Percentiles rank a stretch among this genome's conserved stretches.
These are phyloP conservation scores for Cucurbita maxima DNA, from an alignment of 306 rosid species.

Conservation along the genomic window DNA sequence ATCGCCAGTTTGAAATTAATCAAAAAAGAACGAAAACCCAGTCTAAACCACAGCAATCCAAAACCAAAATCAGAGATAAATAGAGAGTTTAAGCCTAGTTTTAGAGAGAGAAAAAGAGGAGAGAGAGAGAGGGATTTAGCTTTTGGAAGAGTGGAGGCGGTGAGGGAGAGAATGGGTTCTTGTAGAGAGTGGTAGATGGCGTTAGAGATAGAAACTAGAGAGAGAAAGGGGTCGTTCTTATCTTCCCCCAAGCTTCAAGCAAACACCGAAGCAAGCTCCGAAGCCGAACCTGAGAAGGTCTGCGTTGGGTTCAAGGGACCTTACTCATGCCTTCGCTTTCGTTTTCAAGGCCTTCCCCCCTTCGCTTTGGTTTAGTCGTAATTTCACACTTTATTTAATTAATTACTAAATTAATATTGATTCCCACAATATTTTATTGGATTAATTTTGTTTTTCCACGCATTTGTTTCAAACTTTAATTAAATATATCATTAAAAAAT, in stretches of 20 bases:
- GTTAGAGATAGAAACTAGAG: constrained; percentile 18
- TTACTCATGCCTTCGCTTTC: constrained; percentile 32
- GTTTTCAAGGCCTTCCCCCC: constrained; percentile 28
- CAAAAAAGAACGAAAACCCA: not conserved
- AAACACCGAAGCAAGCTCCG: not conserved
- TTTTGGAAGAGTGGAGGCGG: constrained; percentile 25
- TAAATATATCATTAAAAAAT: not conserved
- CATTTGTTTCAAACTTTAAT: not conserved
- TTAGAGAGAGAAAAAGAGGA: not conserved
- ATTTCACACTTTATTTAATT: not conserved
- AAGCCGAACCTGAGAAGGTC: constrained; percentile 17
- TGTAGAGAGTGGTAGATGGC: constrained; percentile 62
- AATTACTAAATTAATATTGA: not conserved
- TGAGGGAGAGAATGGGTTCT: constrained; percentile 60
- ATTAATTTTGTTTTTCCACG: not conserved
- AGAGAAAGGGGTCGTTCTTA: constrained; percentile 50
- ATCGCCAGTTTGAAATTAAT: constrained; percentile 55
- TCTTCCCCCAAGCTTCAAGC: constrained; percentile 10
- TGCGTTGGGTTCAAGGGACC: constrained; percentile 70
- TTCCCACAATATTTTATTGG: not conserved
- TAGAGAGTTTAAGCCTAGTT: not conserved
- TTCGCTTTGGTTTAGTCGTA: constrained; percentile 11
- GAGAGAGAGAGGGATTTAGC: not conserved
- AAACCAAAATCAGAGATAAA: not conserved
- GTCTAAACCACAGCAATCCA: not conserved